Evolutionary conservation across 2,329 filamentous ascomycete species (phyloP).

Genomic region (Colletotrichum simmondsii): DNA sequence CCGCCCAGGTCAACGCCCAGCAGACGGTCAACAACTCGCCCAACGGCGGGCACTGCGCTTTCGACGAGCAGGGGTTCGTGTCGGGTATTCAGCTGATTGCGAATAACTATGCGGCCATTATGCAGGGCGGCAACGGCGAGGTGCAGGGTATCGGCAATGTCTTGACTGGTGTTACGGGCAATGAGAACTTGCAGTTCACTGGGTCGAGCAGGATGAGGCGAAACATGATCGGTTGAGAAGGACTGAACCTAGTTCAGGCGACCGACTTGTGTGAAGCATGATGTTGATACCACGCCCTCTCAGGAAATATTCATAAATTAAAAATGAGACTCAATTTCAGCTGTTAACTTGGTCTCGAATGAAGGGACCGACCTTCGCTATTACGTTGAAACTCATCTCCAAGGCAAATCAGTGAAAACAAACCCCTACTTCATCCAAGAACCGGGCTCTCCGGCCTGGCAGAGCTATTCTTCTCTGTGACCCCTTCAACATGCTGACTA

Average conservation of each 20-base stretch:
- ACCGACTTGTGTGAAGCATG: background rate
- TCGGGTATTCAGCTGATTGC: constrained; percentile 68
- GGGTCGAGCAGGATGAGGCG: constrained; percentile 23
- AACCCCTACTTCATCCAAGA: background rate
- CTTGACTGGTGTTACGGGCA: constrained; percentile 58
- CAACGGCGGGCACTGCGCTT: constrained; percentile 67
- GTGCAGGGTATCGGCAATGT: constrained; percentile 62
- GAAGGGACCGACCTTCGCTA: background rate
- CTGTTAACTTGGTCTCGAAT: background rate
- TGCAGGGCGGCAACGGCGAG: constrained; percentile 62
- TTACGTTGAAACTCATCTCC: background rate
- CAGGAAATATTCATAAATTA: background rate
- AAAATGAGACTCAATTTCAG: background rate
- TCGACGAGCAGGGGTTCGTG: constrained; percentile 64
- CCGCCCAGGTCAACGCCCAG: constrained; percentile 57
- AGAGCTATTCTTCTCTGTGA: background rate
- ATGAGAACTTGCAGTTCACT: constrained; percentile 56
- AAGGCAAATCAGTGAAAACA: background rate
- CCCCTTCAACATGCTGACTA: background rate
- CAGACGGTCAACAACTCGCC: constrained; percentile 69
- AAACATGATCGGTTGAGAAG: constrained; percentile 27
- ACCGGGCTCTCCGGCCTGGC: background rate
- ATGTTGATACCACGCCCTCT: constrained; percentile 9
- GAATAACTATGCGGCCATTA: constrained; percentile 61
- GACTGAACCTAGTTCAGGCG: background rate